A percentile compares a stretch with the other conserved stretches of the same genome.
Evolutionary conservation across 2,329 filamentous ascomycete species (phyloP).

Genomic region (Fusarium xylarioides): DNA sequence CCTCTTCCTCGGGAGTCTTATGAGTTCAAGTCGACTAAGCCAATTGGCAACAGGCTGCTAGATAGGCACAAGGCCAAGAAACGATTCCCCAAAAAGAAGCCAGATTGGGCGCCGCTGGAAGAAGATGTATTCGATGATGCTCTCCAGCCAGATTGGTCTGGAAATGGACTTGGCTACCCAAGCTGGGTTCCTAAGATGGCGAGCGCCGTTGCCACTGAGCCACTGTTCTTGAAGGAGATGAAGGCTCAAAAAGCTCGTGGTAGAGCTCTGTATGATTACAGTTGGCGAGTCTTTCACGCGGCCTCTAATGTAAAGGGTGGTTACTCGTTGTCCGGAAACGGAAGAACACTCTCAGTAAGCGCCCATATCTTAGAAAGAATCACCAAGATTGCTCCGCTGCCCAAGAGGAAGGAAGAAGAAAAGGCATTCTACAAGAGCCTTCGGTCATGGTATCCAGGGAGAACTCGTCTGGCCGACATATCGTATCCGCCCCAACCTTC

Average conservation of each 20-base stretch:
- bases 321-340: not conserved
- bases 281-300: not conserved
- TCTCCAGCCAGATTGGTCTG: constrained; percentile 9
- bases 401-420: not conserved
- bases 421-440: not conserved
- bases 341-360: not conserved
- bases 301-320: not conserved
- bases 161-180: not conserved
- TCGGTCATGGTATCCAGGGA: constrained; percentile 6
- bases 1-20: constrained; percentile 2
- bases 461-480: not conserved
- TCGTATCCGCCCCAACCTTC: not conserved
- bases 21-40: constrained; percentile 4
- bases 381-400: not conserved
- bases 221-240: constrained; percentile 10
- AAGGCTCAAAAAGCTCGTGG: constrained; percentile 3
- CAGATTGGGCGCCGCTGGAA: not conserved
- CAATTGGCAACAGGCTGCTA: not conserved
- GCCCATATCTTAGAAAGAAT: not conserved
- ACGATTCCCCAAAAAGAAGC: not conserved
- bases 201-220: constrained; percentile 6
- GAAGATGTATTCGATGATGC: constrained; percentile 8
- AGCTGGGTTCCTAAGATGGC: constrained; percentile 21
- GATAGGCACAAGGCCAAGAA: constrained; percentile 8
- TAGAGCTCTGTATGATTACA: not conserved